phyloP scores from a whole-genome alignment of 2,329 filamentous ascomycete species.

The Drechmeria coniospora region DNA sequence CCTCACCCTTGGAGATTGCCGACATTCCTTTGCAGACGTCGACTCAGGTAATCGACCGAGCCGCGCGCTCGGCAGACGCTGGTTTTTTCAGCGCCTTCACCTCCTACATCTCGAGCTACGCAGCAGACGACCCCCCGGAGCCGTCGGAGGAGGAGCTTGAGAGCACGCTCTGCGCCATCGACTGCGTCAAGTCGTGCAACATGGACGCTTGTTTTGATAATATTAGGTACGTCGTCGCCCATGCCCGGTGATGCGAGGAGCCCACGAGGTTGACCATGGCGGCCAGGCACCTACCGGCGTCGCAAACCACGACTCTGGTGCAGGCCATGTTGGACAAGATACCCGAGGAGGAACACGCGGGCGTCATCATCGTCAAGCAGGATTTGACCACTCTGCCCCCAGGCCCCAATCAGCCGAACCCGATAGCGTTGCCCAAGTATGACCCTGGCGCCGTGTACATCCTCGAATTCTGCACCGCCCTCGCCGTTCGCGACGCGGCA shows the following conservation, averaged over 20 bases:
- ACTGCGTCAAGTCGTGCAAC: slow-evolving; percentile 82
- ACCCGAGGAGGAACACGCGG: slow-evolving; percentile 64
- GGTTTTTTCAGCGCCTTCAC: slow-evolving; percentile 90
- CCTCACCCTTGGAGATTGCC: slow-evolving; percentile 53
- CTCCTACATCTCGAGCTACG: slow-evolving; percentile 96
- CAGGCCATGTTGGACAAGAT: slow-evolving; percentile 64
- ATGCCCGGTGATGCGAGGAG: background rate
- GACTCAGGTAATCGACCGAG: slow-evolving; percentile 83
- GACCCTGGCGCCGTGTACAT: slow-evolving; percentile 79
- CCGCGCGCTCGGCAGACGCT: slow-evolving; percentile 58
- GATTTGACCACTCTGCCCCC: slow-evolving; percentile 53
- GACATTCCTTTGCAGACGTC: slow-evolving; percentile 82
- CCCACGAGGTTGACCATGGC: background rate
- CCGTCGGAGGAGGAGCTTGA: slow-evolving; percentile 95
- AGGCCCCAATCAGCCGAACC: slow-evolving; percentile 32
- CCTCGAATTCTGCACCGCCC: slow-evolving; percentile 75
- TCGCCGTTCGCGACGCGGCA: slow-evolving; percentile 61
- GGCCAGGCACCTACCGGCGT: slow-evolving; percentile 21
- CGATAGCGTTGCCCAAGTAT: slow-evolving; percentile 43
- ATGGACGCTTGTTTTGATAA: slow-evolving; percentile 73
- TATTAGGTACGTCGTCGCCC: slow-evolving; percentile 45
- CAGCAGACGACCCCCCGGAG: slow-evolving; percentile 92
- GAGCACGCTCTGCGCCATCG: slow-evolving; percentile 84
- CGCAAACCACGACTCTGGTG: slow-evolving; percentile 26
- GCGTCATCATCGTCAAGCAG: slow-evolving; percentile 80